phyloP scores from a whole-genome alignment of 2,329 filamentous ascomycete genomes.

The Colletotrichum spinosum region DNA sequence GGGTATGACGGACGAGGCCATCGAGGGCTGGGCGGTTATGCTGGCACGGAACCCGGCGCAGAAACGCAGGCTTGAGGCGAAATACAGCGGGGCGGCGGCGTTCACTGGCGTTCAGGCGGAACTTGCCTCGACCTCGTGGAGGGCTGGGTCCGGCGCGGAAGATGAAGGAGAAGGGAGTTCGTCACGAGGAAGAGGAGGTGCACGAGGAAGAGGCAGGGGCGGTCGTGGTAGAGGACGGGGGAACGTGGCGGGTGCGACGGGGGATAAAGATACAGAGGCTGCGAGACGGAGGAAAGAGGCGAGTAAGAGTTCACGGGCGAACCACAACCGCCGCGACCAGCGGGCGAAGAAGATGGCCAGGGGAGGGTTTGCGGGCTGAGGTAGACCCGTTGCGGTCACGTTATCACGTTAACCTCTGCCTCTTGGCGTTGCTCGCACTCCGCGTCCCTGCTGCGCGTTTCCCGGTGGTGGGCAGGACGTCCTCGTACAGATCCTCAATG shows the following conservation, averaged over 20 bases:
- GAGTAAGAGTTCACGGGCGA: slow-evolving; percentile 83
- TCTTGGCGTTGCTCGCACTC: slow-evolving; percentile 41
- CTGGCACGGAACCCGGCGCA: slow-evolving; percentile 77
- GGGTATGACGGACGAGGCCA: slow-evolving; percentile 90
- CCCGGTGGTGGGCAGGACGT: slow-evolving; percentile 6
- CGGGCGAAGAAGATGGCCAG: slow-evolving; percentile 74
- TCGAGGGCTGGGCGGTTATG: slow-evolving; percentile 96
- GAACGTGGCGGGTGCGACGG: slow-evolving; percentile 72
- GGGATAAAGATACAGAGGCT: slow-evolving; percentile 77
- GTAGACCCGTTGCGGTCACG: not conserved
- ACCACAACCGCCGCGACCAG: slow-evolving; percentile 85
- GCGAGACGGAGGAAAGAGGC: slow-evolving; percentile 83
- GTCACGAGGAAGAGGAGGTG: slow-evolving; percentile 54
- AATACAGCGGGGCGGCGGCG: slow-evolving; percentile 61
- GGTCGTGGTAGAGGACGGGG: slow-evolving; percentile 63
- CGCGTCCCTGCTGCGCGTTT: slow-evolving; percentile 26
- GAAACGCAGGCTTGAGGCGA: slow-evolving; percentile 76
- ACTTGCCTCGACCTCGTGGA: slow-evolving; percentile 75
- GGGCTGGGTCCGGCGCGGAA: slow-evolving; percentile 67
- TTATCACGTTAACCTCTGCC: slow-evolving; percentile 40
- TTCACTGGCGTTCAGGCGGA: slow-evolving; percentile 76
- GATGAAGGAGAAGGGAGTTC: slow-evolving; percentile 61
- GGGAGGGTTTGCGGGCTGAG: slow-evolving; percentile 51
- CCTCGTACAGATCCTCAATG: slow-evolving; percentile 49
- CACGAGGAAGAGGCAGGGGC: slow-evolving; percentile 58